Percentiles rank a stretch among this genome's conserved stretches.
phyloP scores from a whole-genome alignment of 306 rosid species.

The Sindora glabra region DNA sequence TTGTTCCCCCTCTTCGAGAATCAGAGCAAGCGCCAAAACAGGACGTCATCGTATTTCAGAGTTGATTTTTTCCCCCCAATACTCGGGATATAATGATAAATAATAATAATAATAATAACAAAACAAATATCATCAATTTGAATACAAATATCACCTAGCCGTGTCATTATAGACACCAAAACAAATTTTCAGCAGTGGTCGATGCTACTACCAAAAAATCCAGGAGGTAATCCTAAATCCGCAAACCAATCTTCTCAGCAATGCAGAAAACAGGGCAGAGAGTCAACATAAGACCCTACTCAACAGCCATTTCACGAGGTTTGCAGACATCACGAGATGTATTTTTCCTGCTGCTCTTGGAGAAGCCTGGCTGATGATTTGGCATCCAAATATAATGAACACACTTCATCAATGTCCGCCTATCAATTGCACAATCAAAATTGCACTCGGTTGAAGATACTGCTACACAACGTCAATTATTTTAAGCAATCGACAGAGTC shows the following conservation, averaged over 20 bases:
- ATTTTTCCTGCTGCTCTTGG: constrained; percentile 89
- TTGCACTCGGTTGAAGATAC: background rate
- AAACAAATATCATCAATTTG: too few relatives aligned
- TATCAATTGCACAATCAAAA: constrained; percentile 17
- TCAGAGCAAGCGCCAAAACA: too few relatives aligned
- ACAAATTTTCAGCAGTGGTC: too few relatives aligned
- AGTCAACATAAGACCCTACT: background rate
- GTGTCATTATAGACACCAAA: too few relatives aligned
- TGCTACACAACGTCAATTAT: background rate
- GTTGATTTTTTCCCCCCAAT: too few relatives aligned
- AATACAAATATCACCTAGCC: too few relatives aligned
- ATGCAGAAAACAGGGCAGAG: background rate
- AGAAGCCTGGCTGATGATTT: constrained; percentile 79
- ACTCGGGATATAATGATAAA: too few relatives aligned
- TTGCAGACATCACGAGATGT: constrained; percentile 40
- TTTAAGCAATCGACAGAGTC: background rate
- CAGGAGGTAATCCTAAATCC: background rate
- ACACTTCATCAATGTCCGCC: constrained; percentile 82
- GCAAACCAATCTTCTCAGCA: background rate
- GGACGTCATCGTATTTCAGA: too few relatives aligned
- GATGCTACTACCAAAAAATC: constrained; percentile 7
- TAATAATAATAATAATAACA: too few relatives aligned
- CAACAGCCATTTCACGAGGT: background rate
- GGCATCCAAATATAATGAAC: constrained; percentile 72
- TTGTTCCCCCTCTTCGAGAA: too few relatives aligned